Percentiles rank a stretch among this genome's conserved stretches.
These are phyloP conservation scores for Rutstroemia sp. DNA, from an alignment of 2,329 filamentous ascomycete species.

Conservation along the genomic window DNA sequence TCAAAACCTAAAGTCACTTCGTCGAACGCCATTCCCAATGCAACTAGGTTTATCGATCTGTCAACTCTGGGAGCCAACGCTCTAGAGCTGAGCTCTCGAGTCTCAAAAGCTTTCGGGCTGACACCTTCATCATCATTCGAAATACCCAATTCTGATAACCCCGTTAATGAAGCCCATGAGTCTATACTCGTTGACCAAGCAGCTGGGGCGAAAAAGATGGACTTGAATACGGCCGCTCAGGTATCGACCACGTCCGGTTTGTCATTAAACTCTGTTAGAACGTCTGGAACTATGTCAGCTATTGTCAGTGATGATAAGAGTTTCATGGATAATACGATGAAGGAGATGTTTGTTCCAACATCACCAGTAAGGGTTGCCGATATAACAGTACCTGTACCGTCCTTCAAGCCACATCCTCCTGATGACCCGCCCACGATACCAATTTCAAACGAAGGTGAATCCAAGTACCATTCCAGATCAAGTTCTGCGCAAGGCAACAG, in stretches of 20 bases:
- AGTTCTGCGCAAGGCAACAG: neutral
- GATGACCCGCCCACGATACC: neutral
- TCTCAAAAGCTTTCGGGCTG: slow-evolving; percentile 23
- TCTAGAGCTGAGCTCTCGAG: slow-evolving; percentile 20
- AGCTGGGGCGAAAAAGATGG: too few species aligned
- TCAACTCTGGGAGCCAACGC: slow-evolving; percentile 18
- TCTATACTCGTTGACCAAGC: too few species aligned
- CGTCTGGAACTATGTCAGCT: too few species aligned
- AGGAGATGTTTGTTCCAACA: neutral
- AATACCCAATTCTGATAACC: neutral
- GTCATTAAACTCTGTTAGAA: too few species aligned
- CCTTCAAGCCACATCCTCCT: neutral
- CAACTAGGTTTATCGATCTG: slow-evolving; percentile 11
- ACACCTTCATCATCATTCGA: slow-evolving; percentile 13
- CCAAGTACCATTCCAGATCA: neutral
- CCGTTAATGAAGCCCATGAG: neutral
- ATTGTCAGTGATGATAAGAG: too few species aligned
- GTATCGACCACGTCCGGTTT: too few species aligned
- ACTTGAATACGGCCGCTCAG: too few species aligned
- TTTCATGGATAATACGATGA: too few species aligned
- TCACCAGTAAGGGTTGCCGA: neutral
- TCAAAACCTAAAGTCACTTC: neutral
- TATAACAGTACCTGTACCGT: neutral
- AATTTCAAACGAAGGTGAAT: neutral
- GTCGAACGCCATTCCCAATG: neutral